A percentile compares a stretch with the other conserved stretches of the same genome.
phyloP scores from a whole-genome alignment of 2,329 filamentous ascomycete genomes.

The Pseudogymnoascus pannorum region DNA sequence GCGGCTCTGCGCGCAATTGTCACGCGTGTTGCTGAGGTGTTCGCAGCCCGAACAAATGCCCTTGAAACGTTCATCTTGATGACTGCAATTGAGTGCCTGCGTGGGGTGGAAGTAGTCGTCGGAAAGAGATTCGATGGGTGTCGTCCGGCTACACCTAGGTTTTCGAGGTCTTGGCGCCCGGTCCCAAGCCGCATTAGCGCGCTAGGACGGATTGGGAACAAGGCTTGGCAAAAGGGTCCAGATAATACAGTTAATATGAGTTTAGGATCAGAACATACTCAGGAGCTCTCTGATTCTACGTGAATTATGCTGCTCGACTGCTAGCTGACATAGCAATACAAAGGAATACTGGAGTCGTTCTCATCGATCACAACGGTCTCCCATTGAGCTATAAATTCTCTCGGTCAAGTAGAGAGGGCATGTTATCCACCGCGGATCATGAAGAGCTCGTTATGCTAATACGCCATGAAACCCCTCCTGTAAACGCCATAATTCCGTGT shows the following conservation, averaged over 20 bases:
- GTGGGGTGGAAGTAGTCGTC: constrained; percentile 16
- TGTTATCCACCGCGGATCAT: neutral
- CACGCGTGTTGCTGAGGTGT: constrained; percentile 23
- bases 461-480: neutral
- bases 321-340: neutral
- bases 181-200: constrained; percentile 3
- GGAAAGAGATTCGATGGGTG: constrained; percentile 11
- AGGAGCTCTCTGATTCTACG: too few relatives aligned
- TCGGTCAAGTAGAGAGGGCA: neutral
- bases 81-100: constrained; percentile 22
- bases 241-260: neutral
- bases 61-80: constrained; percentile 27
- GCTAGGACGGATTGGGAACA: neutral
- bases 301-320: neutral
- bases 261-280: neutral
- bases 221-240: constrained; percentile 5
- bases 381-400: neutral
- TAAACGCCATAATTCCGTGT: constrained; percentile 23
- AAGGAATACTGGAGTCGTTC: neutral
- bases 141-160: constrained; percentile 12
- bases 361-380: neutral
- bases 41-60: constrained; percentile 26
- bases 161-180: constrained; percentile 13
- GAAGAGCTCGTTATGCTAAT: constrained; percentile 4
- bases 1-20: constrained; percentile 33